These are phyloP conservation scores for Sclerotinia spermophila DNA, from an alignment of 2,329 filamentous ascomycete species.

Conservation along the genomic window DNA sequence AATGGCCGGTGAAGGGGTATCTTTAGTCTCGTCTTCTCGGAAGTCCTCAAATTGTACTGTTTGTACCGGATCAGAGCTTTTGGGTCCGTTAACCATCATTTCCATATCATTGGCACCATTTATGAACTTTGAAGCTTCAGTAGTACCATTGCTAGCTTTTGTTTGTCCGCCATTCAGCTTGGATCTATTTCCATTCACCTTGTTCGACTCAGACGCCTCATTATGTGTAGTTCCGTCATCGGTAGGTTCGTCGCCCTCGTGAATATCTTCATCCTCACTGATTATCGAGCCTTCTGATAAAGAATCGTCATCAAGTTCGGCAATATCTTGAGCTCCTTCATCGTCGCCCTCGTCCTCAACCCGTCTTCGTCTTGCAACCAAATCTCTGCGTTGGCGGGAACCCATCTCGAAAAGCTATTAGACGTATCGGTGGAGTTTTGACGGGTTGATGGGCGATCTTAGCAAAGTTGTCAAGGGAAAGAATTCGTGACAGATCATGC, in stretches of 20 bases:
- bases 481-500: slow-evolving; percentile 37
- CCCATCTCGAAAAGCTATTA: slow-evolving; percentile 43
- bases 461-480: slow-evolving; percentile 31
- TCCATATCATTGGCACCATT: slow-evolving; percentile 48
- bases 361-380: slow-evolving; percentile 64
- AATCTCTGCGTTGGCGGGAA: slow-evolving; percentile 57
- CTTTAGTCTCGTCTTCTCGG: slow-evolving; percentile 30
- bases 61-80: slow-evolving; percentile 32
- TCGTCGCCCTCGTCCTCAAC: slow-evolving; percentile 70
- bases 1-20: slow-evolving; percentile 32
- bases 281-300: slow-evolving; percentile 60
- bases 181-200: slow-evolving; percentile 38
- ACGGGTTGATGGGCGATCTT: slow-evolving; percentile 36
- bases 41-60: slow-evolving; percentile 37
- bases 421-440: slow-evolving; percentile 33
- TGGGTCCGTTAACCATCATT: slow-evolving; percentile 52
- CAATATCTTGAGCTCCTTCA: slow-evolving; percentile 53
- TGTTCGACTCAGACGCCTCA: slow-evolving; percentile 28
- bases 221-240: slow-evolving; percentile 58
- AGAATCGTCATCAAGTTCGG: slow-evolving; percentile 63
- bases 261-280: slow-evolving; percentile 58
- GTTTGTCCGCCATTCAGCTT: slow-evolving; percentile 34
- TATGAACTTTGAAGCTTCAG: slow-evolving; percentile 42
- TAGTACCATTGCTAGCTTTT: slow-evolving; percentile 31
- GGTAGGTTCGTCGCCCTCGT: slow-evolving; percentile 61